Base-by-base conservation (phyloP, 2,329 filamentous ascomycete species). In the Arthroderma uncinatum region DNA sequence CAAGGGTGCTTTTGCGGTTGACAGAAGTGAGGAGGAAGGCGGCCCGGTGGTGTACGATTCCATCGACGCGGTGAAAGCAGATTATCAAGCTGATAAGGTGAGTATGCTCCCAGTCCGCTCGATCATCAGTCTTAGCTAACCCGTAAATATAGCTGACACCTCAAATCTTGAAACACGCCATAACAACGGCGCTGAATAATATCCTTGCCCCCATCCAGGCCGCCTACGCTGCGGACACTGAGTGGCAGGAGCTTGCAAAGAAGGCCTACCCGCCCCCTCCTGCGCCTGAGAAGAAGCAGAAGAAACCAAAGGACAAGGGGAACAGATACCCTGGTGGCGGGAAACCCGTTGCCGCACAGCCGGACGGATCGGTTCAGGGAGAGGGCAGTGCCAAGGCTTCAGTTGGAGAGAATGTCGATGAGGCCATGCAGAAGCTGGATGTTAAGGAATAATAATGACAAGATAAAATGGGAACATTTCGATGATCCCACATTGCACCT, bases 151-250 rank as follows among this genome's bases (percentile, higher is more conserved):
- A 84, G 79, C 80, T 95, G 60, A 89, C 87, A 1, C 93, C 93
- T 0, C 91, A 96, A 76, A 74, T 87, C 10, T 78, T 97, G 55
- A 97, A 98, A 76, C 80, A 85, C n/a, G 89, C 88, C 9, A 83
- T 94, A 4, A 81, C 86, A 4, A 79, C 82, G 55, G 88, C 83
- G 8, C 79, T 98, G 19, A 83, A 82, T 63, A 78, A 80, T 39
- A 79, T 97, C 10, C 78, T 95, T 58, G 82, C 79, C 1, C 89
- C 92, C 1, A 92, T 98, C 59, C 84, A 85, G 62, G 79, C 77
- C 2, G 85, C 84, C 4, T 97, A 82, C 74, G 75, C 86, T 61
- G 80, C 78, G 0, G 85, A 81, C 0, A 66, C 79, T 30, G 89
- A 91, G 66, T 97, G 90, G 90, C 86, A 95, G 73, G 82, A 84